A percentile compares a stretch with the other conserved stretches of the same genome.
Conservation (phyloP, 768 basidiomycete genomes). For the Lactifluus subvellereus region DNA sequence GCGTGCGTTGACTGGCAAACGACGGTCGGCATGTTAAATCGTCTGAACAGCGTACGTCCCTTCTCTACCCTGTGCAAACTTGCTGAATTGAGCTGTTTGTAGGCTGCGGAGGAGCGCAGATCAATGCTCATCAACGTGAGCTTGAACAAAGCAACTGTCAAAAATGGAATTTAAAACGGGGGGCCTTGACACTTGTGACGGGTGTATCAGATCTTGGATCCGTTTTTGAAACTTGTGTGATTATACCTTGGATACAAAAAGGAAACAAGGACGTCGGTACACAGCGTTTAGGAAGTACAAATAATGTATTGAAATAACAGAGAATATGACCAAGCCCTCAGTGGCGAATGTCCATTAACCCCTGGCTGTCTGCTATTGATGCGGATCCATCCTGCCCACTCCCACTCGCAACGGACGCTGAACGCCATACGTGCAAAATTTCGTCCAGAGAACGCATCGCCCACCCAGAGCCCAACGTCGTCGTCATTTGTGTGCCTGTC, state of each 20-base stretch:
- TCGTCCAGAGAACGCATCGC: conserved; percentile 63
- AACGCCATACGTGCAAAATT: conserved; percentile 52
- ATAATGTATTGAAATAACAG: no score
- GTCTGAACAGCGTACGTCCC: conserved; percentile 48
- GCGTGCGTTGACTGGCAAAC: conserved; percentile 85
- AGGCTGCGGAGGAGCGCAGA: conserved; percentile 20
- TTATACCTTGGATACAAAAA: background rate
- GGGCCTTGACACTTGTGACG: background rate
- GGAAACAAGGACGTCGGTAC: background rate
- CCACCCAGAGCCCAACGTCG: conserved; percentile 67
- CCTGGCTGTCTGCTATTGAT: background rate
- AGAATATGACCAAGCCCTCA: background rate
- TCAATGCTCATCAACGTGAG: background rate
- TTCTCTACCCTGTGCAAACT: background rate
- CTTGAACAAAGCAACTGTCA: background rate
- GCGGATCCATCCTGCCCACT: background rate
- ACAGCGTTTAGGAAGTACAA: background rate
- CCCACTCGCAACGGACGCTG: background rate
- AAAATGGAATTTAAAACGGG: background rate
- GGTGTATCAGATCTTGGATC: background rate
- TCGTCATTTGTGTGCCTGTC: conserved; percentile 77
- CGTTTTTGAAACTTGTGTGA: background rate
- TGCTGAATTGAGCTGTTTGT: background rate
- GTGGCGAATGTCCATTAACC: background rate
- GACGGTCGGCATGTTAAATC: conserved; percentile 70